Evolutionary conservation across 2,329 filamentous ascomycete species (phyloP), one percentile per base, ranked within the genome.

Genomic region (Beauveria medogensis): DNA sequence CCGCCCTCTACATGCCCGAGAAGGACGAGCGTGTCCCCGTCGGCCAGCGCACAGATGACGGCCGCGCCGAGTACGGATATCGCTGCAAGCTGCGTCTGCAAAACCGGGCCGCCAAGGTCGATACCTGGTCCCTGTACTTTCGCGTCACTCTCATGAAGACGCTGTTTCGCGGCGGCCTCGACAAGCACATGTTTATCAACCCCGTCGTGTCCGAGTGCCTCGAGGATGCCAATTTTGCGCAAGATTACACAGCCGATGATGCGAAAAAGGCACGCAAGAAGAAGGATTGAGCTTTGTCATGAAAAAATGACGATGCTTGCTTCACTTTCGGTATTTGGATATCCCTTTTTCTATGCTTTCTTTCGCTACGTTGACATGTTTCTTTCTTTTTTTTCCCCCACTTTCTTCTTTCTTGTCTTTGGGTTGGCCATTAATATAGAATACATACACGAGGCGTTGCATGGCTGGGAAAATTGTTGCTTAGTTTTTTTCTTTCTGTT

Each of bases 121-220:
- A 82, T 60, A 76, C 77, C 1, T 84, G 81, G 81, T 78, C 78
- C 9, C 72, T 82, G 16, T 77, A 76, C 30, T 74, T 76, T 20
- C 73, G 80, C 22, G 72, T 81, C n/a, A 73, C 77, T 51, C 73
- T 79, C 66, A 73, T 84, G 61, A 79, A 77, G 66, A 71, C 71
- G 5, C 63, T 83, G 1, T 75, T 84, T 52, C 76, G 77, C 18
- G 75, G 76, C 28, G 80, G 80, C 16, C 66, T 76, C 2, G 72
- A 73, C 60, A 69, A 70, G 26, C 74, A 75, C 55, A 67, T 73
- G n/a, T 72, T 73, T 34, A 66, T 72, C 51, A 75, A 75, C 59
- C 73, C 73, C 6, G 69, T 75, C 5, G 73, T 75, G 18, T 67
- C 68, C 37, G 72, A 75, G 55, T 75, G 73, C 60, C 66, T 76